Conservation (phyloP, 139 green algal species). For the Zygnema circumcarinatum region DNA sequence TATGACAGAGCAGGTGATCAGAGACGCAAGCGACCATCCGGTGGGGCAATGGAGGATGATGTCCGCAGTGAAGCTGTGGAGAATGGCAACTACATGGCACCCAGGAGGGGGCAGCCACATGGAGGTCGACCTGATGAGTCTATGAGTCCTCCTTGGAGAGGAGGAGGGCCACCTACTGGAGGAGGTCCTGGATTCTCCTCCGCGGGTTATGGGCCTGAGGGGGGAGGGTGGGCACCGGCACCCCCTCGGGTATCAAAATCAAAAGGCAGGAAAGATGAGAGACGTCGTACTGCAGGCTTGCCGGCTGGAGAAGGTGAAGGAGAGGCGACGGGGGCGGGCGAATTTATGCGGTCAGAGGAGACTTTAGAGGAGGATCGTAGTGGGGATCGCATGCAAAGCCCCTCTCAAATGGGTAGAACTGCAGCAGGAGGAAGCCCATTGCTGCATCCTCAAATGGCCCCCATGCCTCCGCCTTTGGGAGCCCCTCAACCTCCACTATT, state of each 20-base stretch:
- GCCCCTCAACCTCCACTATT: neutral
- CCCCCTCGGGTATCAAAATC: neutral
- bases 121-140: neutral
- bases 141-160: neutral
- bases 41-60: neutral
- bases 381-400: neutral
- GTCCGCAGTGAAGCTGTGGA: neutral
- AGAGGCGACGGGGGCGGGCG: neutral
- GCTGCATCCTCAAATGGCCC: neutral
- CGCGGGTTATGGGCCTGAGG: neutral
- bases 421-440: neutral
- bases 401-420: neutral
- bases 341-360: neutral
- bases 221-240: neutral
- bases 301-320: neutral
- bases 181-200: neutral
- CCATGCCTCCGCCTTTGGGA: neutral
- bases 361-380: neutral
- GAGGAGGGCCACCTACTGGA: neutral
- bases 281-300: neutral
- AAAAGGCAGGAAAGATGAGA: neutral
- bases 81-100: neutral
- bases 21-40: neutral
- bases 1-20: neutral
- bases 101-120: neutral